Evolutionary conservation across 140 eudicot species (phyloP).

Genomic region (Bidens hawaiensis): DNA sequence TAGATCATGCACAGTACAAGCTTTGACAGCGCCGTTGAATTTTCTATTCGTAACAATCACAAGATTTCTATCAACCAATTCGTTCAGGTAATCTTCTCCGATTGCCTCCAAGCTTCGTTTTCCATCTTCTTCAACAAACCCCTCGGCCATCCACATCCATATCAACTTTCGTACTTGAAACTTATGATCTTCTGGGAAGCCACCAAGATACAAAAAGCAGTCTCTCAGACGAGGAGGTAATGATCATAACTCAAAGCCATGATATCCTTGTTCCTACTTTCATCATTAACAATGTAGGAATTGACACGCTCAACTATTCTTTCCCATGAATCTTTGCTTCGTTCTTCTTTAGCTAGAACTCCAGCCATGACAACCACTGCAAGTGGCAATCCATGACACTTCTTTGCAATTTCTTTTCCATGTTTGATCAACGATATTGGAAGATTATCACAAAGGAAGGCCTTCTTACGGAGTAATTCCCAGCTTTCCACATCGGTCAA

Average conservation of each 20-base stretch:
- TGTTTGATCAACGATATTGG: slow-evolving; percentile 4
- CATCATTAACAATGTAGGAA: background rate
- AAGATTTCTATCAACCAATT: slow-evolving; percentile 8
- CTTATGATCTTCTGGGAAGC: slow-evolving; percentile 22
- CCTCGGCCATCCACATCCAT: slow-evolving; percentile 48
- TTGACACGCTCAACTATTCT: background rate
- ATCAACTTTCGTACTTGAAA: slow-evolving; percentile 16
- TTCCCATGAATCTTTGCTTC: slow-evolving; percentile 1
- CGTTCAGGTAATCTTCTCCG: slow-evolving; percentile 1
- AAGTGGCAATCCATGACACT: slow-evolving; percentile 12
- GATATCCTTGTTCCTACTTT: background rate
- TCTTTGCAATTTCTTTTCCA: slow-evolving; percentile 7
- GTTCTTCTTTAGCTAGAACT: slow-evolving; percentile 16
- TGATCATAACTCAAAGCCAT: slow-evolving; percentile 16
- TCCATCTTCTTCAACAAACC: slow-evolving; percentile 9
- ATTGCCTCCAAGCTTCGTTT: slow-evolving; percentile 6
- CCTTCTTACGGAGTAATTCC: slow-evolving; percentile 20
- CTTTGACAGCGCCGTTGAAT: background rate
- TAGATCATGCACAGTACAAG: slow-evolving; percentile 5
- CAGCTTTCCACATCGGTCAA: slow-evolving; percentile 28
- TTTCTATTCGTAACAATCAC: background rate
- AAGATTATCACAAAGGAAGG: background rate
- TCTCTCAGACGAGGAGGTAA: slow-evolving; percentile 25
- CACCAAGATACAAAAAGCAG: slow-evolving; percentile 38
- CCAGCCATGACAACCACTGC: slow-evolving; percentile 23